phyloP scores from a whole-genome alignment of 176 grass and related monocot genomes.

The Carex myosuroides region DNA sequence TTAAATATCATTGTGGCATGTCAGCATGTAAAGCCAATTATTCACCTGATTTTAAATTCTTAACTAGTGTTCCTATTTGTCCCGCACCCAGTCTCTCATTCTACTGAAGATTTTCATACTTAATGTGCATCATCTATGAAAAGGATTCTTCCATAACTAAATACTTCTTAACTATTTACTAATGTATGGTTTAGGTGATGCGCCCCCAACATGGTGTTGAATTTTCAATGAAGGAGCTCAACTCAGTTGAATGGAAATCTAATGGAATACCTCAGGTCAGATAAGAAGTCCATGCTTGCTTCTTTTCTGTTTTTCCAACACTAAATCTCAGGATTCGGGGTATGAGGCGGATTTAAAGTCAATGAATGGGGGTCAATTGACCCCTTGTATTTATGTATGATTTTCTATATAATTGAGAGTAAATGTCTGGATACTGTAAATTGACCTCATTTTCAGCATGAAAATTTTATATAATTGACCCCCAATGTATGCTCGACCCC shows the following conservation, averaged over 20 bases:
- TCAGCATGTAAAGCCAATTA: neutral
- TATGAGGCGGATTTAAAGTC: too few species aligned
- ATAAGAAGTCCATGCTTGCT: neutral
- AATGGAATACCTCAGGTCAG: slow-evolving; percentile 64
- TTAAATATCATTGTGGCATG: neutral
- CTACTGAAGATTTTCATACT: neutral
- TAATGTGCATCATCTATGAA: neutral
- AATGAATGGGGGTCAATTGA: too few species aligned
- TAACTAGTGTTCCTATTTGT: neutral
- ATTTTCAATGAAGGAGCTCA: slow-evolving; percentile 53
- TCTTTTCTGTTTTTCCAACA: neutral
- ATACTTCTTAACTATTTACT: neutral
- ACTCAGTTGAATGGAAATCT: slow-evolving; percentile 61
- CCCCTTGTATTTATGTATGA: too few species aligned
- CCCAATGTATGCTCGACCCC: too few species aligned
- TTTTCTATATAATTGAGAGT: too few species aligned
- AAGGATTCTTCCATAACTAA: neutral
- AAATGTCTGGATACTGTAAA: too few species aligned
- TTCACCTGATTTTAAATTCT: neutral
- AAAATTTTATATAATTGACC: too few species aligned
- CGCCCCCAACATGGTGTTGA: slow-evolving; percentile 53
- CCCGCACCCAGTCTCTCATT: neutral
- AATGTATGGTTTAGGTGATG: slow-evolving; percentile 31
- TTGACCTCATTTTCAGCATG: too few species aligned
- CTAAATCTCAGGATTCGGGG: neutral